Evolutionary conservation across 2,329 filamentous ascomycete species (phyloP), one percentile per base, ranked within the genome.

Genomic region (Clonostachys rhizophaga): DNA sequence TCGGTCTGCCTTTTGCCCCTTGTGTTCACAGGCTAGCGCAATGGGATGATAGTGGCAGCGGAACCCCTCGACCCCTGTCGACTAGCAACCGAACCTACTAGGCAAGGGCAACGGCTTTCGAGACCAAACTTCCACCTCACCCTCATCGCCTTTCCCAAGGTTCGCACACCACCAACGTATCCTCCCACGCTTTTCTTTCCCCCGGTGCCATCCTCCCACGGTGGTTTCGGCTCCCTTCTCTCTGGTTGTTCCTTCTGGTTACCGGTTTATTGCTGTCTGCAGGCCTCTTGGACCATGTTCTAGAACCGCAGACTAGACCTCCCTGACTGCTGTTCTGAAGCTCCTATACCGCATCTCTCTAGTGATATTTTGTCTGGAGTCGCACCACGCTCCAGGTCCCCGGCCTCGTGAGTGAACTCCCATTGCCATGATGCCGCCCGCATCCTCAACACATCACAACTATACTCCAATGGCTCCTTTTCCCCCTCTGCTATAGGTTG

Each of bases 121-220:
- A 39, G 40, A 62, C 61, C 58, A 65, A 68, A 62, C 65, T 68
- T 68, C 66, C 64, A 69, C 66, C 60, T 70, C 63, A 68, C 61
- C 64, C 59, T 68, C 57, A 18, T 39, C 11, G 36, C 14, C 17
- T 39, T 18, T 39, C 17, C 36, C 36, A 39, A 55, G 52, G 54
- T 56, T 54, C 56, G 49, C 48, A 53, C 46, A 50, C 47, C 50
- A 47, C 52, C 53, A 50, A 53, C 55, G 49, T 52, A 51, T 53
- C 52, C 47, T 50, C 48, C 47, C 48, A 51, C 49, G 46, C 53
- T 54, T 59, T 58, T 63, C 57, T 59, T 57, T 60, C 58, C 58
- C 59, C 45, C 45, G 43, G 40, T 48, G 40, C 50, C 50, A 50
- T 48, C 47, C 47, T 49, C 43, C 43, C 49, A 34, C 44, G 47